These are phyloP conservation scores for Bertia moriformis DNA, from an alignment of 2,329 filamentous ascomycete species.

Conservation along the genomic window DNA sequence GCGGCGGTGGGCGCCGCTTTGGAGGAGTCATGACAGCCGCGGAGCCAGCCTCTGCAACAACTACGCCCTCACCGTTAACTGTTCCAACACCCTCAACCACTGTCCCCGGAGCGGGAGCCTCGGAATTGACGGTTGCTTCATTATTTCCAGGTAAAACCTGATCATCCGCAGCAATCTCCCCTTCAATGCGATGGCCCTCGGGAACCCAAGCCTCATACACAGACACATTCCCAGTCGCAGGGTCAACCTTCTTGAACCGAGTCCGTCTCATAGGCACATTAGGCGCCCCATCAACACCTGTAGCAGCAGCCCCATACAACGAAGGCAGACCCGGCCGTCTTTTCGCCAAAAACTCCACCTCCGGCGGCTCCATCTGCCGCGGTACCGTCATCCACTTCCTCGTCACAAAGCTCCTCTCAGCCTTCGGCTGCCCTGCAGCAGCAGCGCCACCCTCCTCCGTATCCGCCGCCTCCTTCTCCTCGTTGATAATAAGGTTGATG, in stretches of 20 bases:
- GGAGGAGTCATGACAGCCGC: constrained; percentile 1
- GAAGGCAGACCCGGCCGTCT: constrained; percentile 9
- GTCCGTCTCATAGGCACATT: not conserved
- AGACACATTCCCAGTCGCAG: not conserved
- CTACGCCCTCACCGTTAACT: not conserved
- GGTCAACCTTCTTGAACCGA: not conserved
- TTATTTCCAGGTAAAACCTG: not conserved
- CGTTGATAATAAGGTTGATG: too few relatives aligned
- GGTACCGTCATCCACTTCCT: constrained; percentile 5
- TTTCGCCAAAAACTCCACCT: constrained; percentile 9
- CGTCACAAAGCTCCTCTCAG: constrained; percentile 1
- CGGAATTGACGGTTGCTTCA: not conserved
- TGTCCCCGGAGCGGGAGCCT: not conserved
- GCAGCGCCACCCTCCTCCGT: not conserved
- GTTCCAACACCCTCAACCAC: not conserved
- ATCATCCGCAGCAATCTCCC: not conserved
- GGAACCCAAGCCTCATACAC: not conserved
- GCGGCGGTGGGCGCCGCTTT: not conserved
- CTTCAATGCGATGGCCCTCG: not conserved
- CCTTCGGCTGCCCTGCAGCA: not conserved
- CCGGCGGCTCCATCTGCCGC: constrained; percentile 3
- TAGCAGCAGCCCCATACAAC: not conserved
- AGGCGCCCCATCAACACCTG: not conserved
- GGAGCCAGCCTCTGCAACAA: constrained; percentile 1
- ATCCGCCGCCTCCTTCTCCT: not conserved